Conservation (phyloP, 2,329 filamentous ascomycete species). For the Fusarium coicis region DNA sequence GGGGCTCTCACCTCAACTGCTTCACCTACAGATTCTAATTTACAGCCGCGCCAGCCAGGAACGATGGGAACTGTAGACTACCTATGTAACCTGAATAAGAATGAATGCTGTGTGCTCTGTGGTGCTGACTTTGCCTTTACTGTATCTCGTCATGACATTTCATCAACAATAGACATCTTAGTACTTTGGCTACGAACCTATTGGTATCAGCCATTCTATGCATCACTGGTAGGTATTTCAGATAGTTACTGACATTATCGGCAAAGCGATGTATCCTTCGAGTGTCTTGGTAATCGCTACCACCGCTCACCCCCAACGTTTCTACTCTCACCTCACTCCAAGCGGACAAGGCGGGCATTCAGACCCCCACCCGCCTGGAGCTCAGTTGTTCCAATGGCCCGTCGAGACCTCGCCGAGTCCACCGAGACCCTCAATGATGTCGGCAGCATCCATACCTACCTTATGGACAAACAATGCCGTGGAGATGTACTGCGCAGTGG, state of each 20-base stretch:
- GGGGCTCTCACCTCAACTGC: slow-evolving; percentile 30
- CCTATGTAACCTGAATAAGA: background rate
- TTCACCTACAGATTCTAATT: slow-evolving; percentile 9
- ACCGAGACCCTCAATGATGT: slow-evolving; percentile 40
- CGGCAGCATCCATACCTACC: slow-evolving; percentile 21
- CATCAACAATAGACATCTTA: background rate
- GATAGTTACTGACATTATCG: background rate
- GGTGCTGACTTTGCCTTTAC: background rate
- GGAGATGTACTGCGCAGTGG: slow-evolving; percentile 11
- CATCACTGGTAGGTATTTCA: slow-evolving; percentile 2
- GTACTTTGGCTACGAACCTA: background rate
- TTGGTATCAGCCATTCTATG: slow-evolving; percentile 6
- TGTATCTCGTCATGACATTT: background rate
- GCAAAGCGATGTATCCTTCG: slow-evolving; percentile 21
- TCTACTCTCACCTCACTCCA: slow-evolving; percentile 17
- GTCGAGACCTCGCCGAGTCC: slow-evolving; percentile 34
- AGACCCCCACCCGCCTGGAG: slow-evolving; percentile 25
- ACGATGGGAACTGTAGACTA: background rate
- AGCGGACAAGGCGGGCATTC: slow-evolving; percentile 16
- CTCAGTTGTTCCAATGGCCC: slow-evolving; percentile 28
- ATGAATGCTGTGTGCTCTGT: background rate
- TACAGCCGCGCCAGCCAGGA: slow-evolving; percentile 39
- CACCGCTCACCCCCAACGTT: slow-evolving; percentile 18
- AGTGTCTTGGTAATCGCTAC: slow-evolving; percentile 32
- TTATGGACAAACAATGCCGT: slow-evolving; percentile 33